A percentile compares a stretch with the other conserved stretches of the same genome.
Conservation (phyloP, 2,329 filamentous ascomycete species). For the Alternaria sp. region DNA sequence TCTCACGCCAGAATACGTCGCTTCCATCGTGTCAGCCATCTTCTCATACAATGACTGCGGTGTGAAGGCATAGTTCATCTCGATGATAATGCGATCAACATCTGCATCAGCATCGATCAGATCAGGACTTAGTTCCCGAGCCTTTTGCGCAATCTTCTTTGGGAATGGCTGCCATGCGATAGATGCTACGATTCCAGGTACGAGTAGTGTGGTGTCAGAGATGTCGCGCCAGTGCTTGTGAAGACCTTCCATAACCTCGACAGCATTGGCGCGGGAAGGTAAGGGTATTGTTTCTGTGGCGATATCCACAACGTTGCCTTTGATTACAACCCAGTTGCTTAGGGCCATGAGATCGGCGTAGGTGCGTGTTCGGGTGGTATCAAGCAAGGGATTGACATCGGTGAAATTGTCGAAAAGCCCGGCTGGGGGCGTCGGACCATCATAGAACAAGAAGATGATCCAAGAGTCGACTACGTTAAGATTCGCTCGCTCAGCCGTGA, state of each 20-base stretch:
- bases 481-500: constrained; percentile 37
- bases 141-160: constrained; percentile 32
- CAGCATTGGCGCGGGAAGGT: constrained; percentile 27
- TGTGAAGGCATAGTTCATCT: constrained; percentile 53
- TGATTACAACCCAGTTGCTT: constrained; percentile 53
- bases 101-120: constrained; percentile 50
- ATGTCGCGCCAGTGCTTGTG: constrained; percentile 42
- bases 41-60: constrained; percentile 41
- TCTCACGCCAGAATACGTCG: constrained; percentile 48
- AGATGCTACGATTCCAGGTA: constrained; percentile 41
- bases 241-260: constrained; percentile 35
- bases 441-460: constrained; percentile 44
- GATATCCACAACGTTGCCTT: constrained; percentile 42
- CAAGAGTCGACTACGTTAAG: constrained; percentile 37
- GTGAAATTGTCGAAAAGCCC: constrained; percentile 65
- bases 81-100: constrained; percentile 53
- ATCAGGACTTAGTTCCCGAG: constrained; percentile 31
- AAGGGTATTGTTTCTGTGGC: constrained; percentile 43
- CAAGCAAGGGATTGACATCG: constrained; percentile 51
- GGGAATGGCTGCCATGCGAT: constrained; percentile 47
- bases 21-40: constrained; percentile 50
- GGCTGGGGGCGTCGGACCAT: constrained; percentile 51
- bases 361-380: constrained; percentile 56
- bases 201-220: constrained; percentile 27
- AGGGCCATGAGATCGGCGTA: constrained; percentile 56